Evolutionary conservation across 371 early-diverging fungal genomes (phyloP), one percentile per base, ranked within the genome.

Genomic region (Funneliformis caledonium): DNA sequence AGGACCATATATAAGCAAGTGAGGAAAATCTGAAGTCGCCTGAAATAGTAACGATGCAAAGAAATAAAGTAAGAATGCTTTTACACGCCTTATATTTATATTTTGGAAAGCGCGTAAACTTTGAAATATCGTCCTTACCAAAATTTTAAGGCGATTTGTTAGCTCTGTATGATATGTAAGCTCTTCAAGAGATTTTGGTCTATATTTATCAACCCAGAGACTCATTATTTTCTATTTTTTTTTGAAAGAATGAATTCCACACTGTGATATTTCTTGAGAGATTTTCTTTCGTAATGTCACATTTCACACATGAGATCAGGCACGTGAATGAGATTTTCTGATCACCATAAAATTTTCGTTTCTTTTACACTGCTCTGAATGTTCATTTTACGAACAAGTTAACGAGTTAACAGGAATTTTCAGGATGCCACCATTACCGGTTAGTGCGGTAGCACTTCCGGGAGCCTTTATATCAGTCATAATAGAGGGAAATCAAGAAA

Each of bases 181-280:
- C 82, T 94, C 90, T 81, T 95, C 94, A 73, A 99, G 92, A 43
- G 89, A 84, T 68, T 86, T 89, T 48, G 99, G 99, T 65, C 95
- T 89, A 86, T 99, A 94, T 86, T 98, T 98, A 88, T 99, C 99
- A 59, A 96, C 95, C 98, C 98, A 99, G 60, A 99, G 90, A 83
- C 93, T 92, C 93, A 92, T 93, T 73, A 31, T 56, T 42, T 1
- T 2, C 2, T 37, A 37, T 37, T 37, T 37, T 1, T 37, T 2
- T 37, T 37, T 1, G 37, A 37, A 2, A 37, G 37, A 37, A 2
- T 37, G 37, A 2, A 37, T 37, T 37, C 37, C 37, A 37, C 37
- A 37, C 37, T 37, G 37, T 37, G 37, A 37, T 37, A 37, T 37
- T 37, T 37, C 37, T 37, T n/a, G 37, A 37, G 2, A 37, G 1